Conservation (phyloP, 331 rosid species). For the Rosa hybrid region DNA sequence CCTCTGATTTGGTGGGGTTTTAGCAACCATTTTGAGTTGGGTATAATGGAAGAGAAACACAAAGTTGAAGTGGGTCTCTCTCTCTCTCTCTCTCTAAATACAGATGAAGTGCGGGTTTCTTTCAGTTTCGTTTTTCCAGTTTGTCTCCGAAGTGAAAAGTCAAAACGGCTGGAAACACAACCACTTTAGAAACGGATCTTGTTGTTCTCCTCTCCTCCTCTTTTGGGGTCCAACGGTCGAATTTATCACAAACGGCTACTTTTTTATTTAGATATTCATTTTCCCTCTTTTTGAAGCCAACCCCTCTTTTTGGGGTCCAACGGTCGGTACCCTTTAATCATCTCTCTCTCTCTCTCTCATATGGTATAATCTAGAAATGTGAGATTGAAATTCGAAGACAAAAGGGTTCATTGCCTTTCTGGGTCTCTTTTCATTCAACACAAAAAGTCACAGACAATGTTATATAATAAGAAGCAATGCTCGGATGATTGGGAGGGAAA, state of each 20-base stretch:
- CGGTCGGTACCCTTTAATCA: not conserved
- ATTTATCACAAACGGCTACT: conserved; percentile 64
- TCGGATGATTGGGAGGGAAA: not conserved
- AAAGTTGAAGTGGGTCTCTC: conserved; percentile 45
- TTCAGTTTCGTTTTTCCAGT: conserved; percentile 30
- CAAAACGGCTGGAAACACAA: conserved; percentile 34
- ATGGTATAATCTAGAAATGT: not conserved
- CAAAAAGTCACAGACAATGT: not conserved
- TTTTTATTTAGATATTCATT: not conserved
- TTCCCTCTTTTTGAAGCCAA: conserved; percentile 8
- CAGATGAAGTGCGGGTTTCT: not conserved
- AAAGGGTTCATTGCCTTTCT: not conserved
- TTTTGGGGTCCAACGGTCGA: conserved; percentile 75
- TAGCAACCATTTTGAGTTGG: conserved; percentile 72
- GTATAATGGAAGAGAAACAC: conserved; percentile 21
- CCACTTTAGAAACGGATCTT: conserved; percentile 39
- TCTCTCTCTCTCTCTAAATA: conserved; percentile 7
- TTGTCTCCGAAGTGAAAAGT: conserved; percentile 51
- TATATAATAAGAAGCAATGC: not conserved
- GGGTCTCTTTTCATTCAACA: not conserved
- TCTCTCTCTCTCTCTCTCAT: not conserved
- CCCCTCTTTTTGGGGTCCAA: conserved; percentile 2
- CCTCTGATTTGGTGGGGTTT: conserved; percentile 82
- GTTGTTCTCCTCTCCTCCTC: conserved; percentile 12
- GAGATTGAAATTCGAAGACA: not conserved